Evolutionary conservation across 306 rosid genomes (phyloP).

Genomic region (Quercus aquifolioides): DNA sequence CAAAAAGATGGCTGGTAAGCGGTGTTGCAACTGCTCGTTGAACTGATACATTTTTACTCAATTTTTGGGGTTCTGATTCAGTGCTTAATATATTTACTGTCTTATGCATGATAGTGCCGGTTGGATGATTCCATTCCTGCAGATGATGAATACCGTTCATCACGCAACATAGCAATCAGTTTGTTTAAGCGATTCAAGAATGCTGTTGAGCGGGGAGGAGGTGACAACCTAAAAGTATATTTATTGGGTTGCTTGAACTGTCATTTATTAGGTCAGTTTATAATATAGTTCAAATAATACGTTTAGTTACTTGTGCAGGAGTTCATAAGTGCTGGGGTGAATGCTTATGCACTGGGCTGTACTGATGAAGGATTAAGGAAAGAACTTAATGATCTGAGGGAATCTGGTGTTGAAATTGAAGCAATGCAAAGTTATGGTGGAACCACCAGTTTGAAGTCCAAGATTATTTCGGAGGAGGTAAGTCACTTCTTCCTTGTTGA

Average conservation of each 20-base stretch:
- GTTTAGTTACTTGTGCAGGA: constrained; percentile 50
- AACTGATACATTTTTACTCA: background rate
- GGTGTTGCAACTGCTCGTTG: background rate
- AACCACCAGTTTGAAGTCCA: constrained; percentile 81
- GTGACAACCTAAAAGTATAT: constrained; percentile 84
- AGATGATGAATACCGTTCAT: constrained; percentile 85
- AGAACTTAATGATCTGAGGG: constrained; percentile 77
- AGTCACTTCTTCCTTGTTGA: constrained; percentile 1
- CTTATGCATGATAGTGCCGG: constrained; percentile 49
- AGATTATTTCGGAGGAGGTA: constrained; percentile 77
- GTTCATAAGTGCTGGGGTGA: constrained; percentile 94
- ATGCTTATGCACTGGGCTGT: constrained; percentile 97
- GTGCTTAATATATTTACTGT: constrained; percentile 16
- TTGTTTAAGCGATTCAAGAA: constrained; percentile 77
- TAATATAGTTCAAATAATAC: constrained; percentile 4
- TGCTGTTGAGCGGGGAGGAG: constrained; percentile 86
- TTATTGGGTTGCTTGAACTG: constrained; percentile 18
- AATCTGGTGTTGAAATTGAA: constrained; percentile 73
- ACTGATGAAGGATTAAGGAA: constrained; percentile 89
- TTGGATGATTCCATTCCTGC: constrained; percentile 60
- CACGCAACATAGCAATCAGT: constrained; percentile 95
- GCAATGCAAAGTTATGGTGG: constrained; percentile 80
- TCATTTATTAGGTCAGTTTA: constrained; percentile 5
- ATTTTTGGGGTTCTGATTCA: background rate
- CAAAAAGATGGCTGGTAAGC: constrained; percentile 78